Evolutionary conservation across 139 green algal species (phyloP).

Genomic region (Marvania coccoides): DNA sequence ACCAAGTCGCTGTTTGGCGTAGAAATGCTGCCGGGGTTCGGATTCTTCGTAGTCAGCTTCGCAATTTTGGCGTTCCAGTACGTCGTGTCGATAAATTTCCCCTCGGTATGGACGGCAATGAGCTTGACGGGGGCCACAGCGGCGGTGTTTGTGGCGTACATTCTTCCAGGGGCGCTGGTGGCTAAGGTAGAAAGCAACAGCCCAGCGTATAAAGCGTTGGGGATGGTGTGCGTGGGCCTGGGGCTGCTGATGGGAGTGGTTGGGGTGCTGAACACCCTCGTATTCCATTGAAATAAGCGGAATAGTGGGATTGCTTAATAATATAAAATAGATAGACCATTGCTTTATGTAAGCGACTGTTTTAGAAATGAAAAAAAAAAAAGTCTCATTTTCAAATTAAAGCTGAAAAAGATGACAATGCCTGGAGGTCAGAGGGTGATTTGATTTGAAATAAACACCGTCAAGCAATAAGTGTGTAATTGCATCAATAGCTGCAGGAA

Average conservation of each 20-base stretch:
- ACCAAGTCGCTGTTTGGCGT: constrained; percentile 12
- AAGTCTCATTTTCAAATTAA: too few species aligned
- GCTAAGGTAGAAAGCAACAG: not conserved
- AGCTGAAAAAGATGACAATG: too few species aligned
- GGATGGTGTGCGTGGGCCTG: constrained; percentile 9
- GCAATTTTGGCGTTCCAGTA: constrained; percentile 14
- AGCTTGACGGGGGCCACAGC: constrained; percentile 20
- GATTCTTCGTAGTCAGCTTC: constrained; percentile 11
- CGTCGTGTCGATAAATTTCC: constrained; percentile 20
- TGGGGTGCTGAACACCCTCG: constrained; percentile 12
- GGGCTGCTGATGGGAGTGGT: constrained; percentile 17
- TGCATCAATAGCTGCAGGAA: too few species aligned
- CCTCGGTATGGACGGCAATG: constrained; percentile 18
- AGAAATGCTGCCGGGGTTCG: not conserved
- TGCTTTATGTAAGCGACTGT: too few species aligned
- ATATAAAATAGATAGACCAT: too few species aligned
- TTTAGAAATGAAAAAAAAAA: too few species aligned
- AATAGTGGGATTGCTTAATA: too few species aligned
- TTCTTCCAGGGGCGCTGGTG: constrained; percentile 15
- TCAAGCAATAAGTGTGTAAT: too few species aligned
- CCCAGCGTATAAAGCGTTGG: not conserved
- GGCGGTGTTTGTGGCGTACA: constrained; percentile 23
- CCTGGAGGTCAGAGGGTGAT: too few species aligned
- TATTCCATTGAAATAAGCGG: too few species aligned
- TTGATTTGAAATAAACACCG: too few species aligned